Evolutionary conservation across 202 grass and related monocot species (phyloP).

Genomic region (Hordeum pubiflorum): DNA sequence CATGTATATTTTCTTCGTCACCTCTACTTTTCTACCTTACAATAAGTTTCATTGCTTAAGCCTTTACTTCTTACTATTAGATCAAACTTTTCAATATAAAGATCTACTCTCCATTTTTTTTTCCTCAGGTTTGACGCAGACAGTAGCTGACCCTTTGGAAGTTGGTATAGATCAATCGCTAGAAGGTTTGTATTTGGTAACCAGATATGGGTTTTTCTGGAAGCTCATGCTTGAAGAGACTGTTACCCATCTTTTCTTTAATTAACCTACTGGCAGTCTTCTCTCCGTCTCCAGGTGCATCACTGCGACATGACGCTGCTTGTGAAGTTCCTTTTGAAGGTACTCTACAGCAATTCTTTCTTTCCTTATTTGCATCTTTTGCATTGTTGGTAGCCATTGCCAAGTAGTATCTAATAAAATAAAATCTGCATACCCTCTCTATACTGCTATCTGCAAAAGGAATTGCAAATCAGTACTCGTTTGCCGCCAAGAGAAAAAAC

Average conservation of each 20-base stretch:
- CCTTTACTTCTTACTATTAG: not conserved
- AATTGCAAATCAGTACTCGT: not conserved
- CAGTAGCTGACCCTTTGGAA: not conserved
- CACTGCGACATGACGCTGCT: constrained; percentile 9
- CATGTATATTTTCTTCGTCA: not conserved
- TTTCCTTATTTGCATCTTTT: not conserved
- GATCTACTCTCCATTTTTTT: not conserved
- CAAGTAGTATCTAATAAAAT: not conserved
- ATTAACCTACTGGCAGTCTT: not conserved
- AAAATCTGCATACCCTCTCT: not conserved
- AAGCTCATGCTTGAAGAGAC: not conserved
- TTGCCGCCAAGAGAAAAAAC: not conserved
- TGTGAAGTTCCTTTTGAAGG: constrained; percentile 28
- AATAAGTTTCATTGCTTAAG: not conserved
- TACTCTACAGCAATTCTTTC: constrained; percentile 14
- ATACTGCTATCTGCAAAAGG: not conserved
- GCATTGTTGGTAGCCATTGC: not conserved
- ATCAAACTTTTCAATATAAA: not conserved
- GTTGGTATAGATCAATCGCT: constrained; percentile 5
- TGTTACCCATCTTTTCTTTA: not conserved
- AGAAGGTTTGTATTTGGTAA: constrained; percentile 27
- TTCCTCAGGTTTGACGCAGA: constrained; percentile 1
- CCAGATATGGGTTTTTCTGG: constrained; percentile 17
- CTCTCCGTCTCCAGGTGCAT: constrained; percentile 25
- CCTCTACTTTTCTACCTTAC: not conserved